Evolutionary conservation across 139 green algal genomes (phyloP).

Genomic region (Chlorella sp.): DNA sequence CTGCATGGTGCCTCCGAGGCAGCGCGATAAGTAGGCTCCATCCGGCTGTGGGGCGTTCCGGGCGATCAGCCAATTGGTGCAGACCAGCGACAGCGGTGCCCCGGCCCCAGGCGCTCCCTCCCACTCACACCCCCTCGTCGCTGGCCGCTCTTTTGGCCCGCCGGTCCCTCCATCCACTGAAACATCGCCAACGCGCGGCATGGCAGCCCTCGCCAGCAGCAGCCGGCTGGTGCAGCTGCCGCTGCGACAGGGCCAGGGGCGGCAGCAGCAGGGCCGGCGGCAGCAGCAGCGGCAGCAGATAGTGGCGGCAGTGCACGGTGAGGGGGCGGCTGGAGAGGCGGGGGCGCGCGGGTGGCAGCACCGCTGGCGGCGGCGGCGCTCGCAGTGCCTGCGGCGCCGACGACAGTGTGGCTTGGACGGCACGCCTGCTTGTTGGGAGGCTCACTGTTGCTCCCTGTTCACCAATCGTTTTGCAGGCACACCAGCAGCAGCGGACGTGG

Average conservation of each 20-base stretch:
- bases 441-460: background rate
- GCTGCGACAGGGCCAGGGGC: background rate
- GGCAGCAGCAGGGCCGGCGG: background rate
- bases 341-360: background rate
- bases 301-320: conserved; percentile 32
- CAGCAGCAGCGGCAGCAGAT: conserved; percentile 33
- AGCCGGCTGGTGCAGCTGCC: background rate
- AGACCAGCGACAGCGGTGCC: too few species aligned
- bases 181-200: background rate
- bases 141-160: background rate
- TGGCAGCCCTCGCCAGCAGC: conserved; percentile 9
- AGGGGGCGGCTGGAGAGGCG: background rate
- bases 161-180: background rate
- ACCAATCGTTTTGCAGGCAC: background rate
- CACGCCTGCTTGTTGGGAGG: too few species aligned
- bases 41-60: too few species aligned
- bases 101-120: too few species aligned
- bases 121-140: background rate
- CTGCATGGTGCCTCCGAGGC: too few species aligned
- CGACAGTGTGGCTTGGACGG: too few species aligned
- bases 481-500: conserved; percentile 10
- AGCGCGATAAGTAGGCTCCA: too few species aligned
- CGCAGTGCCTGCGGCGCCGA: background rate
- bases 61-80: too few species aligned
- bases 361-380: background rate